phyloP scores from a whole-genome alignment of 768 basidiomycete species.

The Dioszegia crocea region DNA sequence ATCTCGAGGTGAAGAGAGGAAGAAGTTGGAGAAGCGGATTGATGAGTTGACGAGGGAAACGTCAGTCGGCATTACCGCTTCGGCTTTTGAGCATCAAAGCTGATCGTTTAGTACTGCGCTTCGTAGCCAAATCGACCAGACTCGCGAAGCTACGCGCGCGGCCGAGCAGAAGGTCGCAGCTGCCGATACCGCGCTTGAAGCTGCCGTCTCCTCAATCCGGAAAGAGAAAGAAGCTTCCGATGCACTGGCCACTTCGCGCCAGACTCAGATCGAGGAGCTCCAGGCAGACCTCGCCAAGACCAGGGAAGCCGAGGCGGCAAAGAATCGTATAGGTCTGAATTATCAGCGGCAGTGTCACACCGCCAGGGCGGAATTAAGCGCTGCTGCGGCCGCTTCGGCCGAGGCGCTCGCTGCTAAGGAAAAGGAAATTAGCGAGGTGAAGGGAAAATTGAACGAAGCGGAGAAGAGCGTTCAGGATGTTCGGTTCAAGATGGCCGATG shows the following conservation, averaged over 20 bases:
- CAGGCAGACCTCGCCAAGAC: conserved; percentile 23
- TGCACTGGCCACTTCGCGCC: conserved; percentile 27
- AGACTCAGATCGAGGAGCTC: conserved; percentile 25
- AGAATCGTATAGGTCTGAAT: conserved; percentile 31
- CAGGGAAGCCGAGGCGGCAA: not conserved
- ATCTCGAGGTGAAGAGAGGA: conserved; percentile 74
- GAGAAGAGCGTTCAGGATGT: conserved; percentile 20
- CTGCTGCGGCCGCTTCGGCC: not conserved
- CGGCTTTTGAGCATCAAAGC: not conserved
- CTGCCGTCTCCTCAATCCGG: conserved; percentile 27
- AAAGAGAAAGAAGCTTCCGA: conserved; percentile 36
- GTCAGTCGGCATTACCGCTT: conserved; percentile 57
- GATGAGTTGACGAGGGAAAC: conserved; percentile 72
- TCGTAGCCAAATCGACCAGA: conserved; percentile 33
- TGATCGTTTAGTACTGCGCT: conserved; percentile 31
- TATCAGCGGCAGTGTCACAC: conserved; percentile 26
- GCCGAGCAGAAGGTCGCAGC: conserved; percentile 33
- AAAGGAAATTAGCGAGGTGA: conserved; percentile 21
- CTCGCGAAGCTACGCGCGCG: conserved; percentile 27
- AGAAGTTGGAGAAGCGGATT: conserved; percentile 72
- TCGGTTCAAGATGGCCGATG: conserved; percentile 24
- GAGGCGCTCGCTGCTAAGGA: conserved; percentile 29
- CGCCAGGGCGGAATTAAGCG: conserved; percentile 14
- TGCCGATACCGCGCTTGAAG: conserved; percentile 29
- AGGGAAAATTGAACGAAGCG: conserved; percentile 6